Evolutionary conservation across 208 protist species (phyloP), one percentile per base, ranked within the genome.

Genomic region (Wallacemonas sp.): DNA sequence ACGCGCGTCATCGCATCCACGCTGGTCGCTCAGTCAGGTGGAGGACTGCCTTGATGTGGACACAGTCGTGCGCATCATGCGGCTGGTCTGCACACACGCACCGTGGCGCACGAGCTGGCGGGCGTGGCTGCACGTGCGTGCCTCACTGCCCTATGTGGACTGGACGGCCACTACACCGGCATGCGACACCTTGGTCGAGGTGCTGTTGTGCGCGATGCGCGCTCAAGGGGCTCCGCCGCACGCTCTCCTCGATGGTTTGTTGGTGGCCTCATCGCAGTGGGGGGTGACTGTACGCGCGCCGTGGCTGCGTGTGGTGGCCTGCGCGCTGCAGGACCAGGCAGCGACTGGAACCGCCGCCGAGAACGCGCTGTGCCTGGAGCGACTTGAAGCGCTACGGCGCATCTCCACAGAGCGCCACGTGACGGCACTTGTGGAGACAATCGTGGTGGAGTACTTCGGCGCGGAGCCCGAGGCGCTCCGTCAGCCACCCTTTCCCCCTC

Each of bases 31-130:
- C 36, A 62, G 68, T 10, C 63, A 79, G 24, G 17, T 39, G 17
- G 64, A 53, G 29, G 50, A 26, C 13, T 57, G 50, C 38, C 48
- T 79, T 10, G 21, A 44, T 19, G 36, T 60, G 2, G 15, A 32
- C n/a, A 24, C 71, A 22, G 30, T 79, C 30, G 32, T 33, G 39
- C 42, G 58, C 24, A 52, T 79, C 10, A 62, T 79, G 73, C 38
- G 27, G 1, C 53, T 58, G 8, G 41, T 79, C 9, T 63, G 63
- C 9, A 22, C 39, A 3, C 34, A 38, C 39, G 73, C 73, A 4
- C 73, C 68, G 21, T 79, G 73, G 73, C 63, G 63, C 13, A 71
- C 73, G 5, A 59, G 57, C 29, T 52, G 68, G 63, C 66, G 65
- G 48, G 69, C 66, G 1, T 76, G 69, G 70, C 29, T 63, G 45